Percentiles rank a stretch among this genome's conserved stretches.
These are phyloP conservation scores for Elaeis oleifera DNA, from an alignment of 202 grass and related monocot species.

Conservation along the genomic window DNA sequence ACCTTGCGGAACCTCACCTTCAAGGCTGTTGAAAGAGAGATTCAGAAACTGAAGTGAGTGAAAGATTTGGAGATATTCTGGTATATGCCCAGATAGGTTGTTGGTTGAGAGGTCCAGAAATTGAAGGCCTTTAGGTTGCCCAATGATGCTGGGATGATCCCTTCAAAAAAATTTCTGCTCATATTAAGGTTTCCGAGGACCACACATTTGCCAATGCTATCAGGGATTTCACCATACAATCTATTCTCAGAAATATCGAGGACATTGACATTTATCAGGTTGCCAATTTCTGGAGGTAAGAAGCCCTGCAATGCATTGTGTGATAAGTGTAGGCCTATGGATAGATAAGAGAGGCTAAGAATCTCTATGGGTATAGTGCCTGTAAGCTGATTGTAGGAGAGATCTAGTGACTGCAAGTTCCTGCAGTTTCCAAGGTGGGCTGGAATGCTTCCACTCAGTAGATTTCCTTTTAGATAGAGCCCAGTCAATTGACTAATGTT, in stretches of 20 bases:
- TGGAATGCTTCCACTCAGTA: constrained; percentile 33
- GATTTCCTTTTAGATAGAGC: constrained; percentile 18
- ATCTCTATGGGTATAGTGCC: constrained; percentile 37
- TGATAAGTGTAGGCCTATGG: no score
- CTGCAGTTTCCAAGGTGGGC: constrained; percentile 7
- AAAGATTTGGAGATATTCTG: background rate
- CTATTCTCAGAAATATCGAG: constrained; percentile 32
- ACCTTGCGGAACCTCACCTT: background rate
- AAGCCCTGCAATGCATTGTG: constrained; percentile 12
- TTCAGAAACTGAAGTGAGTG: background rate
- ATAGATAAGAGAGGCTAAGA: constrained; percentile 21
- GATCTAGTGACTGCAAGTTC: background rate
- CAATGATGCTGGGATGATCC: constrained; percentile 24
- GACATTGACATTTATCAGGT: constrained; percentile 13
- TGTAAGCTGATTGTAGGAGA: constrained; percentile 32
- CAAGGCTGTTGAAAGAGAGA: constrained; percentile 6
- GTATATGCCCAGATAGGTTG: background rate
- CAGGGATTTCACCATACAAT: constrained; percentile 33
- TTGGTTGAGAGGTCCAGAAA: constrained; percentile 20
- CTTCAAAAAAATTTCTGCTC: constrained; percentile 23
- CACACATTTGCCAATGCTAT: constrained; percentile 18
- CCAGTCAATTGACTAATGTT: constrained; percentile 12
- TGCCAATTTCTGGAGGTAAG: constrained; percentile 34
- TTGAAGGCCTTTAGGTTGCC: constrained; percentile 22
- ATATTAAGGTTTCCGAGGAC: constrained; percentile 22